phyloP scores from a whole-genome alignment of 805 yeast genomes.

The Wickerhamiella alocasiicola region DNA sequence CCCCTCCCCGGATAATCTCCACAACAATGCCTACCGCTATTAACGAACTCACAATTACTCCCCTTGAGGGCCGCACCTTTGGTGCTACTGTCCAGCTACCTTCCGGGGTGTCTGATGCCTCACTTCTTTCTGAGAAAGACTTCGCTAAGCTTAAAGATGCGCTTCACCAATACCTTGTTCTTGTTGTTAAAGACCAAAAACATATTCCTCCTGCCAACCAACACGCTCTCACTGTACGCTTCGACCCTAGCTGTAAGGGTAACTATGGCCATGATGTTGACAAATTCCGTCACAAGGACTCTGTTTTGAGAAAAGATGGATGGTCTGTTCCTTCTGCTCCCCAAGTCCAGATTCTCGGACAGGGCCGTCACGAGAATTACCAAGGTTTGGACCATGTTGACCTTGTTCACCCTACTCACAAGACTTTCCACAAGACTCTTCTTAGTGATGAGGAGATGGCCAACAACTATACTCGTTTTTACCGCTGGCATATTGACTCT shows the following conservation, averaged over 20 bases:
- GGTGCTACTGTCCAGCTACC: slow-evolving; percentile 65
- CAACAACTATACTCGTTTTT: slow-evolving; percentile 59
- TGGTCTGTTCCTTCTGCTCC: slow-evolving; percentile 69
- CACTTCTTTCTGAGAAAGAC: slow-evolving; percentile 50
- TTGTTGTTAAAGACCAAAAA: slow-evolving; percentile 63
- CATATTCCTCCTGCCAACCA: slow-evolving; percentile 61
- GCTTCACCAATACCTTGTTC: slow-evolving; percentile 53
- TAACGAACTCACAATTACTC: slow-evolving; percentile 27
- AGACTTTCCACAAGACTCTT: slow-evolving; percentile 59
- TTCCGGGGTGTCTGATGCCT: slow-evolving; percentile 59
- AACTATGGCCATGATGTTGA: slow-evolving; percentile 72
- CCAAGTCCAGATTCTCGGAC: slow-evolving; percentile 83
- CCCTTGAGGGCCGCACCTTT: slow-evolving; percentile 41
- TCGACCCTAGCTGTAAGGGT: slow-evolving; percentile 61
- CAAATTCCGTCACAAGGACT: slow-evolving; percentile 49
- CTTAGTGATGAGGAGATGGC: slow-evolving; percentile 52
- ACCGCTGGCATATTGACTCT: slow-evolving; percentile 91
- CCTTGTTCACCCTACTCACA: slow-evolving; percentile 76
- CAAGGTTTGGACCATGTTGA: slow-evolving; percentile 44
- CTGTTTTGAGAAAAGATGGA: slow-evolving; percentile 72
- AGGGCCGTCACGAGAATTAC: slow-evolving; percentile 48
- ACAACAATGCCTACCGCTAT: not conserved
- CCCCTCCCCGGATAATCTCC: not conserved
- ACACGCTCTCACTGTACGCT: slow-evolving; percentile 58
- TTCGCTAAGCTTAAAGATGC: slow-evolving; percentile 51